Evolutionary conservation across 2,329 filamentous ascomycete genomes (phyloP), one percentile per base, ranked within the genome.

Genomic region (Paecilomyces dactylethromorphus): DNA sequence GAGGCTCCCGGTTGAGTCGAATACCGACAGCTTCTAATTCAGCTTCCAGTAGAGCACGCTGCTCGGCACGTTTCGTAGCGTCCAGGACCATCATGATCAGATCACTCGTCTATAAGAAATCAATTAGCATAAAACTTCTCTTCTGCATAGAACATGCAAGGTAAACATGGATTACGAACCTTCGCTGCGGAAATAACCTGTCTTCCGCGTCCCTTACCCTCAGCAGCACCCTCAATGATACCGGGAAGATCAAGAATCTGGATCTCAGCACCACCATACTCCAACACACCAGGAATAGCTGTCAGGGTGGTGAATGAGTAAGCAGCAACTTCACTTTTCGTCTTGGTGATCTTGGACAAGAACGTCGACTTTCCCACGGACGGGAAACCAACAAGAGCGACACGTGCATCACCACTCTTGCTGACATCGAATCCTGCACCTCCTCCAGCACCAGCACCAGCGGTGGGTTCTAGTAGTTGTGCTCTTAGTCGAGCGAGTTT

Each of bases 311-410:
- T 99, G 84, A 99, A 99, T 58, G 93, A 87, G 73, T 99, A 99
- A 0, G 94, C 90, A 0, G 94, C 94, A 29, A 97, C 92, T 74
- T 97, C 93, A 55, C 92, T 96, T 71, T 91, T 92, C 45, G 95
- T 99, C 79, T 96, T 97, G 55, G 94, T 99, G 73, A 99, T 95
- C 72, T 97, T 97, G 54, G 92, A 97, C n/a, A 99, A 76, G 72
- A 99, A 97, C 0, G 94, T 99, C 2, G 94, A 99, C 80, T 99
- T 99, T 74, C 94, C 94, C 56, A 99, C 94, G 0, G 95, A 99
- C 0, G 95, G 94, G 68, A 99, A 99, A n/a, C 94, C 94, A 57
- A 99, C 95, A 1, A 99, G 85, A 1, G 95, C 92, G 77, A 99
- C 97, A 69, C 94, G 87, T 13, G 94, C 94, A 80, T 99, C 94